phyloP scores from a whole-genome alignment of 106 monocot species.

The Dendrobium catenatum region DNA sequence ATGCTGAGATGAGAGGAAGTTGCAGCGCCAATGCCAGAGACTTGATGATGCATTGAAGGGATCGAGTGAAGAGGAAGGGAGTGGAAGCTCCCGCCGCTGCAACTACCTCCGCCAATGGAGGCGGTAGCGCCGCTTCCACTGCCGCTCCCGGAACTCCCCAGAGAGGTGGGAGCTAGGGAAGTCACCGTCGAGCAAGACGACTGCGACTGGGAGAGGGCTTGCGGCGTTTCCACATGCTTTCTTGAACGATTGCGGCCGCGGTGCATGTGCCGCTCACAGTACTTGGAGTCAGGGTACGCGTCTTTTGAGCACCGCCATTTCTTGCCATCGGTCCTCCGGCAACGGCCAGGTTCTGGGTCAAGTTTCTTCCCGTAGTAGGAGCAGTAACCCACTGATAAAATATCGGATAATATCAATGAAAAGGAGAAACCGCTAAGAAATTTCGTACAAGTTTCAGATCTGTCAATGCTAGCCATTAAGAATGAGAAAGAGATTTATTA shows the following conservation, averaged over 20 bases:
- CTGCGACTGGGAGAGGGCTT: conserved; percentile 19
- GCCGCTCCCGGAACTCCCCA: conserved; percentile 8
- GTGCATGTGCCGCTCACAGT: conserved; percentile 88
- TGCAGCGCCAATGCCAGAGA: background rate
- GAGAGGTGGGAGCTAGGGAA: conserved; percentile 15
- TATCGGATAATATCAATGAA: background rate
- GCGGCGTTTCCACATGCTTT: conserved; percentile 70
- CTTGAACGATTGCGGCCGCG: conserved; percentile 88
- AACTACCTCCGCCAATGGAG: background rate
- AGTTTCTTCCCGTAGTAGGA: conserved; percentile 60
- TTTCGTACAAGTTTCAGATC: background rate
- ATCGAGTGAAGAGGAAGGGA: conserved; percentile 10
- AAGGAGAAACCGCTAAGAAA: background rate
- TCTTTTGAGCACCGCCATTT: conserved; percentile 78
- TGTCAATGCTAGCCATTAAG: background rate
- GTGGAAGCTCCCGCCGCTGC: conserved; percentile 16
- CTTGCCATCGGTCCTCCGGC: conserved; percentile 71
- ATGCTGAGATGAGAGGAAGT: conserved; percentile 20
- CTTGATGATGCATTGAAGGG: conserved; percentile 4
- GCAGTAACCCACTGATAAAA: conserved; percentile 44
- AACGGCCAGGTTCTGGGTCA: conserved; percentile 76
- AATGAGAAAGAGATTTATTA: too few species aligned
- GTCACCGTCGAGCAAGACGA: conserved; percentile 16
- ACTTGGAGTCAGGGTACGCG: conserved; percentile 67
- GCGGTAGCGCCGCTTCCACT: background rate